These are phyloP conservation scores for Diospyros kaki DNA, from an alignment of 148 eudicot genomes.

Conservation along the genomic window DNA sequence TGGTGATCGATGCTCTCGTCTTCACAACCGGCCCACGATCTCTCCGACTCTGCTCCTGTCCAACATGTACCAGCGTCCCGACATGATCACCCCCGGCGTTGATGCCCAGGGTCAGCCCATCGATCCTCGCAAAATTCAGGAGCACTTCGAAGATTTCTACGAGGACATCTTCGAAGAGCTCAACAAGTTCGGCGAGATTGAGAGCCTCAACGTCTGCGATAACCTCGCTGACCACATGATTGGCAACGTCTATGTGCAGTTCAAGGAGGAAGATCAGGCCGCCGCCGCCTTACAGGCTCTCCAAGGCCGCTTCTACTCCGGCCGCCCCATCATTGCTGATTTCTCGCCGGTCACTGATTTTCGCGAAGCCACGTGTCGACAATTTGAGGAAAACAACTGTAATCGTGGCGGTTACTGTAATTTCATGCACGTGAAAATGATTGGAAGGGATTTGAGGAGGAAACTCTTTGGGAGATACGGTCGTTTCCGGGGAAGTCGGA, in stretches of 20 bases:
- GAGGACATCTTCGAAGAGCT: constrained; percentile 69
- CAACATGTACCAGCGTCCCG: constrained; percentile 81
- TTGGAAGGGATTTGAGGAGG: constrained; percentile 60
- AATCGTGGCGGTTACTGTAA: constrained; percentile 79
- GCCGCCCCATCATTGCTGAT: constrained; percentile 75
- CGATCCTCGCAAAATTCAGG: constrained; percentile 50
- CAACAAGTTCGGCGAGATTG: constrained; percentile 64
- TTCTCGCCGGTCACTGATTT: constrained; percentile 80
- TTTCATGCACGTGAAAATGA: constrained; percentile 75
- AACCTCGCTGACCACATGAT: constrained; percentile 79
- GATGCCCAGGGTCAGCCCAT: constrained; percentile 73
- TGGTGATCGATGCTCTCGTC: constrained; percentile 75
- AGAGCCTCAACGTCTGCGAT: constrained; percentile 68
- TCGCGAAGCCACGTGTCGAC: constrained; percentile 72
- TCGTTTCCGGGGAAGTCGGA: constrained; percentile 25
- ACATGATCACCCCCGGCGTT: constrained; percentile 77
- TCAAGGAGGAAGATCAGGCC: constrained; percentile 72
- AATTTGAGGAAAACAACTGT: constrained; percentile 70
- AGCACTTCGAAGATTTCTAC: constrained; percentile 69
- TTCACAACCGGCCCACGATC: constrained; percentile 63
- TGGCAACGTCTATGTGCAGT: constrained; percentile 84
- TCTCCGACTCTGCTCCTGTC: constrained; percentile 61
- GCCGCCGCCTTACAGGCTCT: constrained; percentile 47
- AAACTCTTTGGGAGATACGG: constrained; percentile 42
- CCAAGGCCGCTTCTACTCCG: constrained; percentile 57